Evolutionary conservation across 768 basidiomycete species (phyloP), one percentile per base, ranked within the genome.

Genomic region (Suillus sp.): DNA sequence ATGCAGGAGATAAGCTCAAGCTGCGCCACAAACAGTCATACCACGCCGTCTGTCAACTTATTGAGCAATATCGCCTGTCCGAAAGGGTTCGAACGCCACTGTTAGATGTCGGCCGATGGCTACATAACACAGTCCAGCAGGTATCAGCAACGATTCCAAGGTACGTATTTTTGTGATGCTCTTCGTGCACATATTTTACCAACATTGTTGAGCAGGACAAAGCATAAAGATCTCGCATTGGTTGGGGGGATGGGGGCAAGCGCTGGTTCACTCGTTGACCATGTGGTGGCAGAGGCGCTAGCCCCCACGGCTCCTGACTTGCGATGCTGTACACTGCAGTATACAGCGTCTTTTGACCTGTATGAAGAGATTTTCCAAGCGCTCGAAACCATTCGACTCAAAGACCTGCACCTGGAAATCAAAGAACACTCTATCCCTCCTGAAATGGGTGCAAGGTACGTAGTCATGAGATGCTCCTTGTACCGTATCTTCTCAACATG

Each of bases 381-480:
- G 45, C 77, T 69, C 50, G 78, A 43, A 78, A n/a, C 14, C 48
- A 48, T 25, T 18, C 78, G 13, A 25, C 58, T 78, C 32, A 69
- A 75, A n/a, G 74, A 74, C 54, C 67, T 69, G 11, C 59, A 64
- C 11, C 66, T 69, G 4, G 61, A 51, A 22, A 69, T 63, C 54
- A 65, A 42, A 16, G 63, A 68, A 47, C 65, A 75, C 58, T 66
- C 18, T 4, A 51, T 30, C 50, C 16, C 16, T 20, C 50, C 18
- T 18, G 4, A 32, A 30, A 51, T 18, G 9, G 8, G 4, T 51
- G 9, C 22, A 18, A 56, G 55, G 55, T 56, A 18, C 16, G 51
- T 34, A 34, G 32, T 38, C 25, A 11, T 11, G 4, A 25, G 16
- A 38, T 3, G 2, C 25, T 18, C 16, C 8, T 22, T 9, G 16